These are phyloP conservation scores for Stemphylium beticola DNA, from an alignment of 2,329 filamentous ascomycete genomes.

Conservation along the genomic window DNA sequence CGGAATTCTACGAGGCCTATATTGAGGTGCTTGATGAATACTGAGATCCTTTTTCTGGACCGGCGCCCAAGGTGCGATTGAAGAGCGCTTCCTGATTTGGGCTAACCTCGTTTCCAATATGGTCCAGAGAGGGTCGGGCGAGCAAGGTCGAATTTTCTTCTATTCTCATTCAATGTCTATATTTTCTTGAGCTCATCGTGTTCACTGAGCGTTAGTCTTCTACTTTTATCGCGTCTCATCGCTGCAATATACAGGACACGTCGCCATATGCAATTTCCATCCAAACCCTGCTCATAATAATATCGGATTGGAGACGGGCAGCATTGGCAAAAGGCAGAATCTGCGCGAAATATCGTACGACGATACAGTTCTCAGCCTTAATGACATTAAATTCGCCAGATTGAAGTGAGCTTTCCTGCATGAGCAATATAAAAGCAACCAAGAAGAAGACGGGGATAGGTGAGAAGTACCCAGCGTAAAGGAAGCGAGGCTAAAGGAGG, in stretches of 20 bases:
- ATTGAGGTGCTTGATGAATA: constrained; percentile 25
- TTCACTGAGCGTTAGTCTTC: not conserved
- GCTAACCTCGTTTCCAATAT: too few species aligned
- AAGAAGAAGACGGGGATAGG: constrained; percentile 8
- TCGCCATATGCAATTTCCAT: not conserved
- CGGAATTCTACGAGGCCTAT: constrained; percentile 24
- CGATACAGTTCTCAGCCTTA: constrained; percentile 6
- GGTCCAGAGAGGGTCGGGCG: not conserved
- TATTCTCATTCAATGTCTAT: not conserved
- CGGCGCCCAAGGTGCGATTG: too few species aligned
- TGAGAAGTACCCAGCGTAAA: constrained; percentile 1
- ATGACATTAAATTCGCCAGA: constrained; percentile 5
- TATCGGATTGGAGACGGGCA: not conserved
- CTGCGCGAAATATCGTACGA: constrained; percentile 1
- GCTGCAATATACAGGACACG: not conserved
- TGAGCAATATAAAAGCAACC: constrained; percentile 26
- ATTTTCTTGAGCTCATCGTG: too few species aligned
- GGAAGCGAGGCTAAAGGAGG: constrained; percentile 27
- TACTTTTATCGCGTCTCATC: not conserved
- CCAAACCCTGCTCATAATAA: constrained; percentile 9
- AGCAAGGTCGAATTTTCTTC: not conserved
- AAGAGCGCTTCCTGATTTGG: too few species aligned
- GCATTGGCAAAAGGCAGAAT: constrained; percentile 8
- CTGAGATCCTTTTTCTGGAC: not conserved
- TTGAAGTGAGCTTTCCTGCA: constrained; percentile 9